phyloP scores from a whole-genome alignment of 225 moss, liverwort and hornwort species.

The Neckera pumila region DNA sequence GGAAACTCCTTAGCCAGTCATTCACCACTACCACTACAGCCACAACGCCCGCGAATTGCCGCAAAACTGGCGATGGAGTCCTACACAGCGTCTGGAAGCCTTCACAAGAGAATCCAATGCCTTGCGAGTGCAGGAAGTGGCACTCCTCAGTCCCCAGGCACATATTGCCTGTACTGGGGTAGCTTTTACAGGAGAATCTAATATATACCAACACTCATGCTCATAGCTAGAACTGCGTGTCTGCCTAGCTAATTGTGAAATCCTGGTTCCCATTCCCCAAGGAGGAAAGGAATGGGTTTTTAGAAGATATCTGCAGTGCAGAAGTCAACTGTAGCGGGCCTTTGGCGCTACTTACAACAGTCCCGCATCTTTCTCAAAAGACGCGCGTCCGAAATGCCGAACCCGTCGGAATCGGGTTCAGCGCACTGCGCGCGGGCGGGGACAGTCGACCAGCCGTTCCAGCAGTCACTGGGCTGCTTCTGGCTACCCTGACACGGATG shows the following conservation, averaged over 20 bases:
- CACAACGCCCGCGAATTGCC: not conserved
- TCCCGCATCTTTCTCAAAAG: not conserved
- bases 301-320: not conserved
- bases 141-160: not conserved
- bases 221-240: not conserved
- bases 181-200: not conserved
- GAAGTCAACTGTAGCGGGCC: not conserved
- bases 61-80: not conserved
- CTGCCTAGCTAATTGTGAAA: not conserved
- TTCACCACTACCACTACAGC: not conserved
- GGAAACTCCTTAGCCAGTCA: not conserved
- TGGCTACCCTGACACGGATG: not conserved
- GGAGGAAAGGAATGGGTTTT: no score
- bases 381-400: conserved; percentile 1
- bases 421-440: not conserved
- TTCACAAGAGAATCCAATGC: not conserved
- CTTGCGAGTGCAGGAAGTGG: not conserved
- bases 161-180: not conserved
- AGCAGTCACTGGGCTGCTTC: not conserved
- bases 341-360: not conserved
- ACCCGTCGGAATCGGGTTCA: not conserved
- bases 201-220: not conserved
- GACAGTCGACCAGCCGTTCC: not conserved
- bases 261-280: not conserved
- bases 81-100: not conserved